Percentiles rank a stretch among this genome's conserved stretches.
phyloP scores from a whole-genome alignment of 2,329 filamentous ascomycete genomes.

The Fusarium euwallaceae region DNA sequence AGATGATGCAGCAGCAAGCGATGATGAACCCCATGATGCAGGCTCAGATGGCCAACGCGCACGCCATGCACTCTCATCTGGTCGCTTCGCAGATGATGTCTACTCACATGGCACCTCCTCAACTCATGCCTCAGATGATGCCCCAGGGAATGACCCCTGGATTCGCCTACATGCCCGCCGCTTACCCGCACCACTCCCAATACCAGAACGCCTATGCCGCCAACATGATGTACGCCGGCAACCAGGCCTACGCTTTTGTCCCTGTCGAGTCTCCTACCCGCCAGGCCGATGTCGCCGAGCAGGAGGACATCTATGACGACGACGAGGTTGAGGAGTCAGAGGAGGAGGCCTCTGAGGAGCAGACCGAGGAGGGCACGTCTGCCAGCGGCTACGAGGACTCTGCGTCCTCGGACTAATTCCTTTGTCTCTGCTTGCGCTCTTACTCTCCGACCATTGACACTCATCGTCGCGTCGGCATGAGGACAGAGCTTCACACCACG shows the following conservation, averaged over 20 bases:
- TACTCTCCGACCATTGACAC: neutral
- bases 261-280: neutral
- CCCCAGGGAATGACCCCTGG: constrained; percentile 9
- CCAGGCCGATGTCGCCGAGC: constrained; percentile 2
- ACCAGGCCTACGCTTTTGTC: neutral
- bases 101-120: neutral
- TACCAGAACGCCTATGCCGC: constrained; percentile 2
- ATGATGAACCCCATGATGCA: neutral
- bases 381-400: neutral
- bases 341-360: constrained; percentile 8
- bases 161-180: constrained; percentile 8
- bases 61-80: neutral
- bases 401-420: neutral
- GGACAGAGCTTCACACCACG: neutral
- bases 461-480: neutral
- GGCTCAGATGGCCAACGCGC: neutral
- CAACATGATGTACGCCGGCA: neutral
- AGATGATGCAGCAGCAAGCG: neutral
- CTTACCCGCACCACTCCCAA: neutral
- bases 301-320: neutral
- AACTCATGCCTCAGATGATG: neutral
- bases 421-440: neutral
- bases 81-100: constrained; percentile 5
- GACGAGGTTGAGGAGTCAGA: neutral
- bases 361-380: neutral